These are phyloP conservation scores for Nigrospora osmanthi DNA, from an alignment of 2,329 filamentous ascomycete genomes.

Conservation along the genomic window DNA sequence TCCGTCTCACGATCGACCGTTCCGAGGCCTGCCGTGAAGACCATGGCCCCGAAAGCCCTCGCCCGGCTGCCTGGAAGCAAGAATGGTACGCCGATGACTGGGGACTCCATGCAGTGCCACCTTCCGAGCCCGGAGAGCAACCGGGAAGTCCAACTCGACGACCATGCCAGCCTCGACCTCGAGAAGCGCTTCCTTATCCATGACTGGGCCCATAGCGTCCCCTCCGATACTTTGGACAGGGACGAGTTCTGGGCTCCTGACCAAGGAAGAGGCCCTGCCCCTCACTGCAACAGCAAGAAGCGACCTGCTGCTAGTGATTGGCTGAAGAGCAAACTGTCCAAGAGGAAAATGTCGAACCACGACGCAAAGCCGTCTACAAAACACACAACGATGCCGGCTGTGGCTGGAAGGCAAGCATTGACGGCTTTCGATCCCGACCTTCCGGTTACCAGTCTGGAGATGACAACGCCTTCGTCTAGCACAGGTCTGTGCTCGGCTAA, in stretches of 20 bases:
- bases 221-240: constrained; percentile 8
- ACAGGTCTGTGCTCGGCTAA: no score
- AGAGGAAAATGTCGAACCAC: constrained; percentile 11
- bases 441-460: no score
- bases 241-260: constrained; percentile 21
- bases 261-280: constrained; percentile 1
- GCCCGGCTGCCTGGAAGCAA: constrained; percentile 2
- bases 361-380: constrained; percentile 8
- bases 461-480: no score
- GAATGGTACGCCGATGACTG: constrained; percentile 4
- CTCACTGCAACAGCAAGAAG: constrained; percentile 9
- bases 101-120: constrained; percentile 26
- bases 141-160: constrained; percentile 10
- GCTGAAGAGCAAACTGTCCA: constrained; percentile 18
- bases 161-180: constrained; percentile 4
- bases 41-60: constrained; percentile 2
- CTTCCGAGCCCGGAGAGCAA: constrained; percentile 28
- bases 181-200: constrained; percentile 14
- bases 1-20: constrained; percentile 1
- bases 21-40: constrained; percentile 4
- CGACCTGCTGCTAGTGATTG: constrained; percentile 14
- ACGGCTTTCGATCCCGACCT: no score
- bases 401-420: no score
- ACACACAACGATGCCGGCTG: no score
- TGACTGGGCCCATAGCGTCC: constrained; percentile 15